A percentile compares a stretch with the other conserved stretches of the same genome.
phyloP scores from a whole-genome alignment of 1,139 yeast species.

The Diutina catenulata region DNA sequence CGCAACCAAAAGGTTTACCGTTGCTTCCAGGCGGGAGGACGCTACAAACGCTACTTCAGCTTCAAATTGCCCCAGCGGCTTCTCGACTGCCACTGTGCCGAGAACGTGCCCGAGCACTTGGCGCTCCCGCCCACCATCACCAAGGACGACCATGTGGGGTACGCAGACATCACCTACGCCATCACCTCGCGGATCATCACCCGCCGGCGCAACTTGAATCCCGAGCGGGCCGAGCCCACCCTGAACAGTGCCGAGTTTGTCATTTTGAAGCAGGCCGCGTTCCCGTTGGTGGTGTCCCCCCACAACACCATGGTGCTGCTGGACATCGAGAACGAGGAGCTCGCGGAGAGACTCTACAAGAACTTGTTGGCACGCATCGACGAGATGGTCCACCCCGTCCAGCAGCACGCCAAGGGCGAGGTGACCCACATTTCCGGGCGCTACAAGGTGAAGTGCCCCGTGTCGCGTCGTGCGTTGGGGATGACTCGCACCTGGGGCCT shows the following conservation, averaged over 20 bases:
- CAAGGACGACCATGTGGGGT: too few relatives aligned
- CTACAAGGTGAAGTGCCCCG: background rate
- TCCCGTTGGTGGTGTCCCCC: background rate
- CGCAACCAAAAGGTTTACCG: slow-evolving; percentile 8
- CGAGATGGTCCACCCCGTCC: background rate
- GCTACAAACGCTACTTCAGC: slow-evolving; percentile 13
- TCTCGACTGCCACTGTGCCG: slow-evolving; percentile 11
- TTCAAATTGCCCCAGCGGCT: slow-evolving; percentile 15
- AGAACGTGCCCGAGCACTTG: background rate
- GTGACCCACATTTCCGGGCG: background rate
- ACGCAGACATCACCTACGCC: background rate
- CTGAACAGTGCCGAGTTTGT: background rate
- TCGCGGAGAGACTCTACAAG: background rate
- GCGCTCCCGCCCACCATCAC: background rate
- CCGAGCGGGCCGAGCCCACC: background rate
- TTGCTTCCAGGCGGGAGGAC: slow-evolving; percentile 8
- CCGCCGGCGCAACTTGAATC: background rate
- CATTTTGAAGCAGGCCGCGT: background rate
- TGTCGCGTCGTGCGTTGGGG: too few relatives aligned
- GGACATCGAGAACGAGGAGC: background rate
- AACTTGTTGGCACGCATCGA: background rate
- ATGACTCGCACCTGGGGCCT: too few relatives aligned
- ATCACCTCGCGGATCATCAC: background rate
- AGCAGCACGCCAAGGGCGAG: background rate
- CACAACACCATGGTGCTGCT: background rate